phyloP scores from a whole-genome alignment of 106 monocot species.

The Dendrobium catenatum region DNA sequence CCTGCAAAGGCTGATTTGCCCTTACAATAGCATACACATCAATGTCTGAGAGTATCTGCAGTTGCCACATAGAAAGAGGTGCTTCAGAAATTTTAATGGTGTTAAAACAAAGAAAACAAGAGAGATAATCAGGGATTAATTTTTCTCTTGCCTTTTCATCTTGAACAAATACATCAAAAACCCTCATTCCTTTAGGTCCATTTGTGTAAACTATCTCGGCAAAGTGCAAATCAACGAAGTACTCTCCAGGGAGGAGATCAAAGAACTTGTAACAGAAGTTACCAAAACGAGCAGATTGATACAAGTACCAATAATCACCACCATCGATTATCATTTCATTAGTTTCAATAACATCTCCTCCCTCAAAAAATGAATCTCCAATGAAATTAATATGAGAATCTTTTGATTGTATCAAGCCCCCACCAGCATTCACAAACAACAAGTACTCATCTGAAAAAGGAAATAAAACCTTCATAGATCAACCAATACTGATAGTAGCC shows the following conservation, averaged over 20 bases:
- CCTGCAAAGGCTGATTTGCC: slow-evolving; percentile 62
- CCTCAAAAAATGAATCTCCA: slow-evolving; percentile 64
- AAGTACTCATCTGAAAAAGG: slow-evolving; percentile 45
- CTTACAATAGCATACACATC: slow-evolving; percentile 74
- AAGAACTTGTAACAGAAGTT: slow-evolving; percentile 62
- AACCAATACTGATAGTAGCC: not conserved
- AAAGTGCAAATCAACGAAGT: slow-evolving; percentile 76
- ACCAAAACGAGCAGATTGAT: slow-evolving; percentile 71
- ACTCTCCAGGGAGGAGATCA: slow-evolving; percentile 49
- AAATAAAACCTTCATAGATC: not conserved
- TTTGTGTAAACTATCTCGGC: slow-evolving; percentile 70
- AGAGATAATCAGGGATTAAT: not conserved
- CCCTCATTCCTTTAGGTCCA: slow-evolving; percentile 80
- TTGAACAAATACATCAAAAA: slow-evolving; percentile 72
- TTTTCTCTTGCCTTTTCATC: slow-evolving; percentile 46
- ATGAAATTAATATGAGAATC: slow-evolving; percentile 13
- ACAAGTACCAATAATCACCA: slow-evolving; percentile 45
- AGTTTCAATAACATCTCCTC: slow-evolving; percentile 53
- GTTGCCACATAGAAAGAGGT: slow-evolving; percentile 6
- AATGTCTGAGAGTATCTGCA: slow-evolving; percentile 62
- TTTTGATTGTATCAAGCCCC: slow-evolving; percentile 17
- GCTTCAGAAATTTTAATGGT: not conserved
- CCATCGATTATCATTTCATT: slow-evolving; percentile 37
- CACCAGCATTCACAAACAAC: slow-evolving; percentile 72
- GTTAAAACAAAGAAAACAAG: not conserved